Base-by-base conservation (phyloP, 2,329 filamentous ascomycete species). In the Xylariomycetidae sp. region DNA sequence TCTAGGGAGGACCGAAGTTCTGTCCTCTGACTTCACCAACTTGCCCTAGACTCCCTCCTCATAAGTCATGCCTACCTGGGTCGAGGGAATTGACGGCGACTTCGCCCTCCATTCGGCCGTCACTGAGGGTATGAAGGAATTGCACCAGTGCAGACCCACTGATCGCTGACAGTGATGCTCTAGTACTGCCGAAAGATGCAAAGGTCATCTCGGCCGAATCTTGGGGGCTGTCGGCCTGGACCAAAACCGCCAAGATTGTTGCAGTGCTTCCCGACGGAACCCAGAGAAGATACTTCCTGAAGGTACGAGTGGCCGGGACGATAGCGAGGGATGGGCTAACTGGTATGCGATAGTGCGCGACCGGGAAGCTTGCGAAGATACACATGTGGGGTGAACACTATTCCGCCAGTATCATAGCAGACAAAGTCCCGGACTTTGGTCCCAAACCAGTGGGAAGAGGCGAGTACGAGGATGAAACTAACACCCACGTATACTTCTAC, bases 171-270 rank as follows among this genome's bases (percentile, higher is more conserved):
- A 27, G 7, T 27, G 16, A 30, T 29, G 12, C n/a, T n/a, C 14
- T 15, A 52, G 47, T 39, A 10, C 32, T 50, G 32, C 47, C 47
- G 14, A 19, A 20, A 10, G 40, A 34, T 10, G 38, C 37, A 5
- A 38, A 26, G 16, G 17, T 46, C 9, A 18, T 41, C 14, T 40
- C 40, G 16, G 40, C 40, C 9, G 25, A 37, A 10, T 27, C 31
- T n/a, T 37, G 19, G n/a, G 43, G 40, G 8, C 29, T 39, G 18
- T 46, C 43, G 16, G 24, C 38, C 2, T 46, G 43, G 43, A 29
- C 43, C 9, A 35, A 34, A 19, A 46, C 37, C 14, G 40, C 37
- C 3, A 46, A 41, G 25, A 29, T 46, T 10, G 25, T 22, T 9
- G 31, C 25, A 10, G 14, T 37, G 14, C 17, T 37, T 13, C 19